phyloP scores from a whole-genome alignment of 768 basidiomycete genomes.

The Leucosporidium yakuticum region DNA sequence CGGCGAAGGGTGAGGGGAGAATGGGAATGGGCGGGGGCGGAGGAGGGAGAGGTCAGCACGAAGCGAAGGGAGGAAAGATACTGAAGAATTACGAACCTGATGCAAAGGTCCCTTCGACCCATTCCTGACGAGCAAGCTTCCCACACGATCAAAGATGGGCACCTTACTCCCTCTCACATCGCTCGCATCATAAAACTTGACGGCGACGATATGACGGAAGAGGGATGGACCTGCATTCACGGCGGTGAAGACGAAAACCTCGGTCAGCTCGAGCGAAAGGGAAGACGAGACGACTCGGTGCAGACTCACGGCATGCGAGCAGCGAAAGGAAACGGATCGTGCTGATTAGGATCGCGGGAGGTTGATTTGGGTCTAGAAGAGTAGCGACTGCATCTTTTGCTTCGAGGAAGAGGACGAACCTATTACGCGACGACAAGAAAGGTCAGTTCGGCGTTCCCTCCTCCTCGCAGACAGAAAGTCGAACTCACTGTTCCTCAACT shows the following conservation, averaged over 20 bases:
- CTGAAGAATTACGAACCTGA: not conserved
- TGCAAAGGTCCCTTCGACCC: not conserved
- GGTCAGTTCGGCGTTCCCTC: too few relatives aligned
- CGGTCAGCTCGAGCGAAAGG: too few relatives aligned
- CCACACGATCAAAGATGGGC: constrained; percentile 26
- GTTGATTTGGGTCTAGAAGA: constrained; percentile 22
- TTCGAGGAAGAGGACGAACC: constrained; percentile 11
- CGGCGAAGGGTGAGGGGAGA: not conserved
- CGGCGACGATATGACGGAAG: constrained; percentile 14
- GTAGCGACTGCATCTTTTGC: constrained; percentile 12
- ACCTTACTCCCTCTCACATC: constrained; percentile 9
- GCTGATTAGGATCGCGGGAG: constrained; percentile 2
- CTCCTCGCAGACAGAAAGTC: not conserved
- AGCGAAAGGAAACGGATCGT: constrained; percentile 8
- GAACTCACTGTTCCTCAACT: constrained; percentile 11
- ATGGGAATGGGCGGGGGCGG: not conserved
- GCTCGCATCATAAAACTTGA: constrained; percentile 17
- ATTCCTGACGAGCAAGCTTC: constrained; percentile 7
- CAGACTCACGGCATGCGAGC: constrained; percentile 12
- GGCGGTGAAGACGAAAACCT: too few relatives aligned
- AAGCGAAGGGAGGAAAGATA: too few relatives aligned
- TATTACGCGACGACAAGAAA: not conserved
- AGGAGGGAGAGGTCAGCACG: not conserved
- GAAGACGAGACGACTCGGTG: too few relatives aligned
- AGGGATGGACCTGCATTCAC: constrained; percentile 15